Evolutionary conservation across 768 basidiomycete species (phyloP).

Genomic region (Leccinum pellstonianum): DNA sequence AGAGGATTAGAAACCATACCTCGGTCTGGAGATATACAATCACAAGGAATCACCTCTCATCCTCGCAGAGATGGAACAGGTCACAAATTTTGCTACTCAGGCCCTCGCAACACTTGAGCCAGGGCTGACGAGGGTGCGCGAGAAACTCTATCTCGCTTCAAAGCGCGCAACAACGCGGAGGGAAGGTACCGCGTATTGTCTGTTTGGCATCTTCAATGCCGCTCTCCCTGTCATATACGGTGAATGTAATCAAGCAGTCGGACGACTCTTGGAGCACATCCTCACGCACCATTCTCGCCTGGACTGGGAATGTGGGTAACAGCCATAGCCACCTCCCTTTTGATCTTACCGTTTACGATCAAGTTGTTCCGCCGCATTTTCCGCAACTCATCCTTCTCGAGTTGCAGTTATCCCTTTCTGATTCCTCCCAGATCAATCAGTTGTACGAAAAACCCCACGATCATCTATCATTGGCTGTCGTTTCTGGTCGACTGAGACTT

Average conservation of each 20-base stretch:
- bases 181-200: neutral
- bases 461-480: neutral
- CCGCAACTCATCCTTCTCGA: neutral
- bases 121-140: neutral
- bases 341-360: neutral
- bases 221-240: neutral
- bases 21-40: neutral
- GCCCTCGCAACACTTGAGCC: neutral
- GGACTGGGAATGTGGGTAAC: neutral
- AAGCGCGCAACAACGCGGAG: neutral
- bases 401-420: neutral
- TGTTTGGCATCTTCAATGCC: neutral
- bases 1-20: neutral
- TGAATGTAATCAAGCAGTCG: neutral
- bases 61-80: neutral
- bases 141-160: neutral
- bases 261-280: neutral
- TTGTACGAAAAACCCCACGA: neutral
- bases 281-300: neutral
- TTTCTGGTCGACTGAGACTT: neutral
- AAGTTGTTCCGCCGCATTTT: neutral
- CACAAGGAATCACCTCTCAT: neutral
- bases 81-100: neutral
- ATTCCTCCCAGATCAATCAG: neutral
- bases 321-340: neutral